Conservation (phyloP, 331 rosid species). For the Erythrophleum ivorense region DNA sequence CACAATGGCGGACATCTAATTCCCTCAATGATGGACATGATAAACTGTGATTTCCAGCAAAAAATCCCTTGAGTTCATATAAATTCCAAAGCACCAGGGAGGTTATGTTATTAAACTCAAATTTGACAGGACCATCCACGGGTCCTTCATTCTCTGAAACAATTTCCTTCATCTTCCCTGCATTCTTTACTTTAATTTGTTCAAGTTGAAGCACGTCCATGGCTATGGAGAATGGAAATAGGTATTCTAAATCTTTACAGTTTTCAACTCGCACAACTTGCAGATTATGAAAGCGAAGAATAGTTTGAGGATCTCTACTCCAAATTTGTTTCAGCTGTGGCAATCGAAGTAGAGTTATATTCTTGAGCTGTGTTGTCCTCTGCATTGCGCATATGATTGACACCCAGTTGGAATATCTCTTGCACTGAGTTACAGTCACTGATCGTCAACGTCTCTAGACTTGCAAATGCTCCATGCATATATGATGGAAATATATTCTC, state of each 20-base stretch:
- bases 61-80: background rate
- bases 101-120: background rate
- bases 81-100: background rate
- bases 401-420: constrained; percentile 33
- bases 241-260: constrained; percentile 4
- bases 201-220: background rate
- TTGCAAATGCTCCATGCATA: background rate
- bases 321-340: constrained; percentile 37
- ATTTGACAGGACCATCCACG: background rate
- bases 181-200: rapidly evolving
- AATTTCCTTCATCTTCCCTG: background rate
- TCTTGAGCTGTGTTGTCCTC: constrained; percentile 18
- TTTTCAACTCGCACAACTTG: background rate
- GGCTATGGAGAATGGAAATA: constrained; percentile 34
- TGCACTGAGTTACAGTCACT: constrained; percentile 12
- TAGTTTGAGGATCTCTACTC: constrained; percentile 35
- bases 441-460: constrained; percentile 12
- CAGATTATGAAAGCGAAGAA: constrained; percentile 21
- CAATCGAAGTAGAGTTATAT: background rate
- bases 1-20: background rate
- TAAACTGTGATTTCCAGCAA: constrained; percentile 12
- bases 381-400: background rate
- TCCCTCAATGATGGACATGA: constrained; percentile 20
- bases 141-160: background rate
- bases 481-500: constrained; percentile 21